Evolutionary conservation across 495 filamentous ascomycete species (phyloP).

Genomic region (Jackrogersella multiformis): DNA sequence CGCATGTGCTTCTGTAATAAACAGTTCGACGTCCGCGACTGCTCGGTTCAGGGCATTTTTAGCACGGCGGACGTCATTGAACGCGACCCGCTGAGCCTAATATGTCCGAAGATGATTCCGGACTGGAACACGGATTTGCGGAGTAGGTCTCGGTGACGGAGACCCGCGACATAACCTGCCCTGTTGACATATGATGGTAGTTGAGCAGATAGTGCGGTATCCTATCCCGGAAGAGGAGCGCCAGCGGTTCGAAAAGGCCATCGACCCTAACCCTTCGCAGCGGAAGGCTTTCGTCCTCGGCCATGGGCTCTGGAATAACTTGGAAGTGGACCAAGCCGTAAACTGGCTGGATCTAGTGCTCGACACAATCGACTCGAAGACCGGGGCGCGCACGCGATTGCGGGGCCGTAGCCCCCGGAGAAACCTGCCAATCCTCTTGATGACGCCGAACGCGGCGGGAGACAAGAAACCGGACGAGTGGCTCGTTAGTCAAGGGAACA

Average conservation of each 20-base stretch:
- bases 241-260: conserved; percentile 49
- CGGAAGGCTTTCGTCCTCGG: conserved; percentile 60
- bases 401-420: conserved; percentile 20
- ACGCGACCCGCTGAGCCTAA: conserved; percentile 56
- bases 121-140: conserved; percentile 53
- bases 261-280: conserved; percentile 50
- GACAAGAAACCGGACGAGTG: conserved; percentile 63
- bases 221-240: conserved; percentile 58
- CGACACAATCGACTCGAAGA: conserved; percentile 43
- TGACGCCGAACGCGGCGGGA: conserved; percentile 64
- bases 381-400: conserved; percentile 31
- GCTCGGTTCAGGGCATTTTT: conserved; percentile 63
- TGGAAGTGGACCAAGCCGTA: conserved; percentile 57
- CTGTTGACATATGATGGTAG: conserved; percentile 39
- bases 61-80: conserved; percentile 60
- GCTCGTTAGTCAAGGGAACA: conserved; percentile 61
- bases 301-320: conserved; percentile 63
- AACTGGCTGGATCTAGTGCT: conserved; percentile 57
- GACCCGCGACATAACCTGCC: not conserved
- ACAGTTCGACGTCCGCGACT: conserved; percentile 63
- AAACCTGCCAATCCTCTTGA: conserved; percentile 55
- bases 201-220: conserved; percentile 60
- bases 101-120: conserved; percentile 53
- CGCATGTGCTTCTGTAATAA: conserved; percentile 62
- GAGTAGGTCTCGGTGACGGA: conserved; percentile 26